Evolutionary conservation across 106 monocot genomes (phyloP).

Genomic region (Posidonia australis): DNA sequence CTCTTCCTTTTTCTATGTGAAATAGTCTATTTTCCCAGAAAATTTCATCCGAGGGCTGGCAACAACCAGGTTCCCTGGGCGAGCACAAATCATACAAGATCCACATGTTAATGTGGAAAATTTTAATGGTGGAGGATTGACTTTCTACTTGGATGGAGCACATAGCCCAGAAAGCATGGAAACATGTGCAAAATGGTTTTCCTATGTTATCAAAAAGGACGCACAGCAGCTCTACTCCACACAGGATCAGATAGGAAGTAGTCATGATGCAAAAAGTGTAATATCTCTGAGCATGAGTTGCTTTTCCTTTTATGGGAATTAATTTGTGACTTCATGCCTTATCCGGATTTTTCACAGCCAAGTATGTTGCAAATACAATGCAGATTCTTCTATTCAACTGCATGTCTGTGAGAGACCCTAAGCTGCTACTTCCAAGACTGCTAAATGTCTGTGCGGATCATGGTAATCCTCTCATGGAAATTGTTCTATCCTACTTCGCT

Average conservation of each 20-base stretch:
- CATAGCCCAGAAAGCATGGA: constrained; percentile 97
- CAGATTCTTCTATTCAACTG: constrained; percentile 98
- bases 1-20: constrained; percentile 4
- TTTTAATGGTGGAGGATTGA: constrained; percentile 19
- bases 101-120: constrained; percentile 9
- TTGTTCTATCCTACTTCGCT: neutral
- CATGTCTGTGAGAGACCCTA: constrained; percentile 89
- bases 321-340: neutral
- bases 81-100: constrained; percentile 78
- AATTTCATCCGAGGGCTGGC: constrained; percentile 58
- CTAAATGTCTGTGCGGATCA: constrained; percentile 52
- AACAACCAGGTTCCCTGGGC: constrained; percentile 51
- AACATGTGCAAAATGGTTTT: constrained; percentile 88
- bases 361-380: constrained; percentile 7
- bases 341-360: neutral
- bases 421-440: constrained; percentile 67
- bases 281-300: neutral
- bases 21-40: constrained; percentile 52
- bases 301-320: neutral
- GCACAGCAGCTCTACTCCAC: constrained; percentile 1
- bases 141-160: constrained; percentile 91
- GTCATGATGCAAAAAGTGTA: constrained; percentile 22
- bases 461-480: constrained; percentile 28
- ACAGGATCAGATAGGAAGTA: constrained; percentile 6
- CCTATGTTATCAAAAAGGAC: constrained; percentile 40